phyloP scores from a whole-genome alignment of 2,329 filamentous ascomycete species.

The Emydomyces testavorans region DNA sequence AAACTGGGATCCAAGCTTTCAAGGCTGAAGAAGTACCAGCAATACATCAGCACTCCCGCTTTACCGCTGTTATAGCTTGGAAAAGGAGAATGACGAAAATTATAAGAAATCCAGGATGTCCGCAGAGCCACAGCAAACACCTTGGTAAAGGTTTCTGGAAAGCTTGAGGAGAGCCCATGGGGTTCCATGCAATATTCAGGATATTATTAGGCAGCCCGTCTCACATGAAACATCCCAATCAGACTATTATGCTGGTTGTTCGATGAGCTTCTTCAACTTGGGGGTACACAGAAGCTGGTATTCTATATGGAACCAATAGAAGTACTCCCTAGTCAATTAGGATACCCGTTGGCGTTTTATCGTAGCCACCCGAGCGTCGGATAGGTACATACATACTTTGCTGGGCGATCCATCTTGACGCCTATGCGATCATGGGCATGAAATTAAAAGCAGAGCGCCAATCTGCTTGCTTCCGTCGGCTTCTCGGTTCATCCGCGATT shows the following conservation, averaged over 20 bases:
- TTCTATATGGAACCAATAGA: not conserved
- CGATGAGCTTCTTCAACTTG: conserved; percentile 2
- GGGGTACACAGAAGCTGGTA: conserved; percentile 1
- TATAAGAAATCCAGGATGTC: conserved; percentile 2
- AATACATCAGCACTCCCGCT: conserved; percentile 2
- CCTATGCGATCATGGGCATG: not conserved
- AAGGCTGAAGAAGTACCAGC: conserved; percentile 11
- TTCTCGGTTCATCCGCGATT: conserved; percentile 2
- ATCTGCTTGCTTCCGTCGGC: not conserved
- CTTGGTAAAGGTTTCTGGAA: not conserved
- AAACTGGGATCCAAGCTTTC: conserved; percentile 10
- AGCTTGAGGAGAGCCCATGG: not conserved
- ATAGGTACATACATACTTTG: not conserved
- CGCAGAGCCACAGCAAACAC: not conserved
- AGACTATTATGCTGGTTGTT: conserved; percentile 1
- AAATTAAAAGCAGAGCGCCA: not conserved
- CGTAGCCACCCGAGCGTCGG: conserved; percentile 1
- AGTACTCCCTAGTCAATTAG: not conserved
- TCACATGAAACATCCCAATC: conserved; percentile 10
- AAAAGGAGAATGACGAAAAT: conserved; percentile 11
- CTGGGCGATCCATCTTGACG: not conserved
- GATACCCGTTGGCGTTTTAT: not conserved
- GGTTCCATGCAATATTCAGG: not conserved
- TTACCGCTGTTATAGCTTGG: not conserved
- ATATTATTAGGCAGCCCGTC: conserved; percentile 1